Percentiles rank a stretch among this genome's conserved stretches.
phyloP scores from a whole-genome alignment of 306 rosid genomes.

The Luffa acutangula region DNA sequence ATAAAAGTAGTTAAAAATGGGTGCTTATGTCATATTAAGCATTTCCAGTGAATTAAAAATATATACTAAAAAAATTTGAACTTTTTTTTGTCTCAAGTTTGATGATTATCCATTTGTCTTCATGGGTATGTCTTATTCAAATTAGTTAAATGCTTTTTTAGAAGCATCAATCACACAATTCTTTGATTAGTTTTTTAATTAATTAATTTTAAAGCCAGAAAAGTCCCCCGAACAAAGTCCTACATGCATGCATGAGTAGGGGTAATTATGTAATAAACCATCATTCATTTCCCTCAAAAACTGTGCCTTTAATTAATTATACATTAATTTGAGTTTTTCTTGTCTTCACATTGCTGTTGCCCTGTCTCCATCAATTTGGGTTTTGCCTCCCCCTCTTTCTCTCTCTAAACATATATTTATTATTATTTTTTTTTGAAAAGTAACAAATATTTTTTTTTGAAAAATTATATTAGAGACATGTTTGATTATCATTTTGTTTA shows the following conservation, averaged over 20 bases:
- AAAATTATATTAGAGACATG: background rate
- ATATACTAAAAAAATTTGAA: background rate
- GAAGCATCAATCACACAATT: background rate
- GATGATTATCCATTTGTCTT: slow-evolving; percentile 6
- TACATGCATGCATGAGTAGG: background rate
- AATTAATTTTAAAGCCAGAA: background rate
- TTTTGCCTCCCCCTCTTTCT: background rate
- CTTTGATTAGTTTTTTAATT: background rate
- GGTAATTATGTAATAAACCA: background rate
- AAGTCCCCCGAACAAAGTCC: background rate
- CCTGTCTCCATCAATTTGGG: slow-evolving; percentile 2
- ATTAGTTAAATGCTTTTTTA: slow-evolving; percentile 1
- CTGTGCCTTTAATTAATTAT: background rate
- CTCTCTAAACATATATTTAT: background rate
- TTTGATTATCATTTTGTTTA: background rate
- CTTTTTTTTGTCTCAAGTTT: background rate
- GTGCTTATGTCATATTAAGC: background rate
- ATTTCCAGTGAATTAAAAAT: background rate
- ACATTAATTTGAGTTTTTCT: background rate
- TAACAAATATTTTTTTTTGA: no score
- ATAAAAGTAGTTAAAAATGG: background rate
- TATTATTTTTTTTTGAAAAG: no score
- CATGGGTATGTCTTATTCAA: background rate
- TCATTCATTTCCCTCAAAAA: background rate
- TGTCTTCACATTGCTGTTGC: background rate